Evolutionary conservation across 345 rosid genomes (phyloP).

Genomic region (Eucalyptus cladocalyx): DNA sequence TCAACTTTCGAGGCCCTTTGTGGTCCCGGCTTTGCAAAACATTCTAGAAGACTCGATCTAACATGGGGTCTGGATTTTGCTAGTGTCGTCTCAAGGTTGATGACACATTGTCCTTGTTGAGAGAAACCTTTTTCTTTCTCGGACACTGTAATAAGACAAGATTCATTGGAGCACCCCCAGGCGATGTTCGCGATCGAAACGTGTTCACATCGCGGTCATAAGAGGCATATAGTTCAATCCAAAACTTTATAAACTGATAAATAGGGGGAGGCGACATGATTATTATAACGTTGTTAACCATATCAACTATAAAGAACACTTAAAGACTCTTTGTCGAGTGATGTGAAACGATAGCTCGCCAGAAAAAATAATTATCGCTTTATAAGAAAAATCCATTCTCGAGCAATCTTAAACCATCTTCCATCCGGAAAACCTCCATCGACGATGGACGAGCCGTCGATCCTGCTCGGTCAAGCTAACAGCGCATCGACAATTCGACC

Average conservation of each 20-base stretch:
- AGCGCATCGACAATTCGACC: background rate
- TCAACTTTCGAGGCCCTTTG: background rate
- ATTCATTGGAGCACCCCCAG: background rate
- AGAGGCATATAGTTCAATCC: background rate
- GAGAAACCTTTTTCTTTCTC: background rate
- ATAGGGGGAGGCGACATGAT: accelerated
- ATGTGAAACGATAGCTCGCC: background rate
- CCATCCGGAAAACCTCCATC: background rate
- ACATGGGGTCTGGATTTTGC: background rate
- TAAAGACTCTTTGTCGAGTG: no score
- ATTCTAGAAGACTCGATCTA: background rate
- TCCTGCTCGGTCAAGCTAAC: background rate
- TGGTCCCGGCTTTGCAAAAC: background rate
- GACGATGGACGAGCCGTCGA: background rate
- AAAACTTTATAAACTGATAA: no score
- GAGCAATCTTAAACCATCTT: background rate
- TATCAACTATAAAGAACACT: background rate
- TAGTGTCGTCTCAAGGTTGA: background rate
- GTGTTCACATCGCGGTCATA: no score
- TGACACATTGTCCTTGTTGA: background rate
- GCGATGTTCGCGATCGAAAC: no score
- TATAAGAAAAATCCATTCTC: background rate
- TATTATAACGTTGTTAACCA: background rate
- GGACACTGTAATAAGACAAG: background rate
- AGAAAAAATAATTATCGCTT: no score